Percentiles rank a stretch among this genome's conserved stretches.
phyloP scores from a whole-genome alignment of 495 filamentous ascomycete species.

The Lophiostoma macrostomum region DNA sequence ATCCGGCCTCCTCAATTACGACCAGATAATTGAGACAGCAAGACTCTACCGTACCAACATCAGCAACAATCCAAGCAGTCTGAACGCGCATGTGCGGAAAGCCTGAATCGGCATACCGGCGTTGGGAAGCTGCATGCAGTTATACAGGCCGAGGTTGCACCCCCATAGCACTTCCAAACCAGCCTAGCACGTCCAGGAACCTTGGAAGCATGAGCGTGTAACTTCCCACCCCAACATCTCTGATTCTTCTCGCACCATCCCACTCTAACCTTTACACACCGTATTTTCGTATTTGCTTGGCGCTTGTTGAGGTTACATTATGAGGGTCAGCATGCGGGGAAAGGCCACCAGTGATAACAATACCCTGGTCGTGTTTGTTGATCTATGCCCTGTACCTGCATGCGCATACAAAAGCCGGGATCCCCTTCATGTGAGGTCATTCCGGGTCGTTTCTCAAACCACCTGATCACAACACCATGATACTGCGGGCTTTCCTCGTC shows the following conservation, averaged over 20 bases:
- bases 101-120: neutral
- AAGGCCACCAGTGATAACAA: constrained; percentile 19
- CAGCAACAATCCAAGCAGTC: no score
- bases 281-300: no score
- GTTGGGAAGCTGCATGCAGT: neutral
- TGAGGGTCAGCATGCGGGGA: constrained; percentile 20
- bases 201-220: no score
- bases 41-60: no score
- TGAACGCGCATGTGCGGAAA: no score
- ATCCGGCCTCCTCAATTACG: no score
- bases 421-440: neutral
- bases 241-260: no score
- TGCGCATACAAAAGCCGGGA: constrained; percentile 9
- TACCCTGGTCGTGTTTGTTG: constrained; percentile 4
- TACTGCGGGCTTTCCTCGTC: neutral
- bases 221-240: no score
- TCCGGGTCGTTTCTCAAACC: neutral
- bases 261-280: no score
- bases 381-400: constrained; percentile 15
- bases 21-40: no score
- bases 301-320: constrained; percentile 22
- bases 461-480: neutral
- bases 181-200: no score
- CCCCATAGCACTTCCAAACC: no score
- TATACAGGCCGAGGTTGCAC: neutral